Conservation (phyloP, 768 basidiomycete species). For the Saitozyma sp. region DNA sequence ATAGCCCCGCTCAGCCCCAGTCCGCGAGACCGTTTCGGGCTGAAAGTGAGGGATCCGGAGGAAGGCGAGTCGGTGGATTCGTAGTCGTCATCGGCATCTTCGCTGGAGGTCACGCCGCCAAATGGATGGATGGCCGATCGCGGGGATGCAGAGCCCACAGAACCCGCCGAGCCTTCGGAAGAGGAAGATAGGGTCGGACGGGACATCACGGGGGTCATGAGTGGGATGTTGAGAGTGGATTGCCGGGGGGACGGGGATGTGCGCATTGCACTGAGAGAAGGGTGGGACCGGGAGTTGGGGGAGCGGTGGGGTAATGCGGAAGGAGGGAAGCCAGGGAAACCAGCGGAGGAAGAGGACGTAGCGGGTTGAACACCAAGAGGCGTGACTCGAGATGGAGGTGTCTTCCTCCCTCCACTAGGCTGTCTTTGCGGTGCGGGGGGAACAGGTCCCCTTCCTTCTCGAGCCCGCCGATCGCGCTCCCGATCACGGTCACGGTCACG, state of each 20-base stretch:
- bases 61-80: constrained; percentile 33
- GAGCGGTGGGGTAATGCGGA: constrained; percentile 6
- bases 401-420: constrained; percentile 3
- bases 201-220: constrained; percentile 13
- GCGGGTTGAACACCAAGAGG: constrained; percentile 1
- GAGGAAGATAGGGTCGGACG: background rate
- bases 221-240: background rate
- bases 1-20: background rate
- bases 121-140: background rate
- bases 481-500: background rate
- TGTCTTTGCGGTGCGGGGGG: background rate
- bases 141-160: constrained; percentile 2
- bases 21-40: constrained; percentile 17
- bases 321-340: background rate
- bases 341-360: background rate
- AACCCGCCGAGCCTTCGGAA: background rate
- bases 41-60: constrained; percentile 33
- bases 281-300: constrained; percentile 3
- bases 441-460: background rate
- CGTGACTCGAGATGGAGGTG: constrained; percentile 12
- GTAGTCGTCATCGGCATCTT: constrained; percentile 46
- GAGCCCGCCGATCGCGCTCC: background rate
- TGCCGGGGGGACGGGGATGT: constrained; percentile 4
- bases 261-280: constrained; percentile 15
- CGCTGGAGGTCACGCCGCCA: constrained; percentile 21